Base-by-base conservation (phyloP, 2,329 filamentous ascomycete genomes). In the Didymella pinodella region DNA sequence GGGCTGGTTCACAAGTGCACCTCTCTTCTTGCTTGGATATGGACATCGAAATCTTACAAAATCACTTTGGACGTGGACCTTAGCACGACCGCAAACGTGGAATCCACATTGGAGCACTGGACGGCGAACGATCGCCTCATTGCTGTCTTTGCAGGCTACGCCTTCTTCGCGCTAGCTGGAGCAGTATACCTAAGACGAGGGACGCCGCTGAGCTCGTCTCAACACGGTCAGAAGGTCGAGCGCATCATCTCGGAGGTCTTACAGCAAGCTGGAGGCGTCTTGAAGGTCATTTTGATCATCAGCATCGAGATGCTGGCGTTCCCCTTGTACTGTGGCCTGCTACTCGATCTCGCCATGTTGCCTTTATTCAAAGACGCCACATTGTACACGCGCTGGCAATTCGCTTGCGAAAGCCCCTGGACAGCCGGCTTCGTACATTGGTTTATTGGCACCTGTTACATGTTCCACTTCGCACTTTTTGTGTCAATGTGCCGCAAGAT, bases 401-500 rank as follows among this genome's bases (percentile, higher is more conserved):
- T 97, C 71, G 92, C 92, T 2, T 81, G 86, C 54, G 84, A 87
- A 61, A 92, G 90, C 61, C 95, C 95, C 0, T 85, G 94, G 65
- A 97, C 93, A 0, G 97, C 94, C 14, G 87, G 96, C 14, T 99
- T 99, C 75, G 90, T 98, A 51, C 95, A 99, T 76, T 99, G 95
- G 95, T 99, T 99, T 73, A 90, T 97, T 56, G 95, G 95, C 48
- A 99, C 95, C 3, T 96, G 93, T 63, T 99, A 99, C 78, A 99
- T 99, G 96, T 99, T 99, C 80, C 95, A 99, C 75, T 99, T 99
- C 75, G 95, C 95, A 5, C 85, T 99, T 3, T 99, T 99, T 74
- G 95, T 99, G 18, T 96, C 93, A 56, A 98, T 99, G 93, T 99
- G 95, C 78, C 89, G 95, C 63, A 97, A 97, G 80, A 97, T 98